Conservation (phyloP, 768 basidiomycete species). For the Collybiopsis confluens region DNA sequence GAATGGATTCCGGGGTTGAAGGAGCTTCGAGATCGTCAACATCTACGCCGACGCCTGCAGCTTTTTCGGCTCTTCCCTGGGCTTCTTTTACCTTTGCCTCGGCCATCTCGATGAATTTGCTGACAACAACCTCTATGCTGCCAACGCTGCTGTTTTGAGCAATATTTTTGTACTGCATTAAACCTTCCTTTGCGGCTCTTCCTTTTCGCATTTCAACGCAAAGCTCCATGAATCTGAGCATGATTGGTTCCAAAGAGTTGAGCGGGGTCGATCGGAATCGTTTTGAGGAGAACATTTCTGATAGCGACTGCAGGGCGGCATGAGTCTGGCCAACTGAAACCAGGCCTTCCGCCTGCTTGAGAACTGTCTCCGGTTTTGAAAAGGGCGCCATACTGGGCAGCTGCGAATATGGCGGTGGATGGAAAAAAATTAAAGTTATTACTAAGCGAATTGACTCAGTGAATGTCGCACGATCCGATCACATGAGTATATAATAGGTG, state of each 20-base stretch:
- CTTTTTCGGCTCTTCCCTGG: conserved; percentile 85
- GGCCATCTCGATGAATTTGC: conserved; percentile 75
- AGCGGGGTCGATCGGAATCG: conserved; percentile 91
- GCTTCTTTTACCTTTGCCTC: conserved; percentile 82
- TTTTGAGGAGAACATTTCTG: conserved; percentile 91
- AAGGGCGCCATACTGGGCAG: conserved; percentile 72
- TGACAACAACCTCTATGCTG: conserved; percentile 90
- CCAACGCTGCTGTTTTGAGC: conserved; percentile 89
- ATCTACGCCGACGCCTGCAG: conserved; percentile 72
- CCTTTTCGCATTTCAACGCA: conserved; percentile 95
- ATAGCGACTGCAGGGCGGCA: conserved; percentile 84
- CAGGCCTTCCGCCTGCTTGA: conserved; percentile 92
- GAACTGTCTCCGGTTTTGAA: conserved; percentile 84
- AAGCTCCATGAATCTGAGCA: conserved; percentile 92
- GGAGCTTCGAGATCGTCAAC: conserved; percentile 95
- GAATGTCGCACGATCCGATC: too few relatives aligned
- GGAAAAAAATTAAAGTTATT: not conserved
- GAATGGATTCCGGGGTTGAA: conserved; percentile 89
- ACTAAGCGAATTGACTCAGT: not conserved
- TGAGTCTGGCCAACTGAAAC: conserved; percentile 88
- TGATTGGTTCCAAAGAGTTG: conserved; percentile 88
- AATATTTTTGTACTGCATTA: conserved; percentile 98
- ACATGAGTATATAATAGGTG: too few relatives aligned
- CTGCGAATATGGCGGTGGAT: not conserved
- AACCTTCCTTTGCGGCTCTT: conserved; percentile 87